phyloP scores from a whole-genome alignment of 495 filamentous ascomycete genomes.

The Lasiosphaeris hirsuta region DNA sequence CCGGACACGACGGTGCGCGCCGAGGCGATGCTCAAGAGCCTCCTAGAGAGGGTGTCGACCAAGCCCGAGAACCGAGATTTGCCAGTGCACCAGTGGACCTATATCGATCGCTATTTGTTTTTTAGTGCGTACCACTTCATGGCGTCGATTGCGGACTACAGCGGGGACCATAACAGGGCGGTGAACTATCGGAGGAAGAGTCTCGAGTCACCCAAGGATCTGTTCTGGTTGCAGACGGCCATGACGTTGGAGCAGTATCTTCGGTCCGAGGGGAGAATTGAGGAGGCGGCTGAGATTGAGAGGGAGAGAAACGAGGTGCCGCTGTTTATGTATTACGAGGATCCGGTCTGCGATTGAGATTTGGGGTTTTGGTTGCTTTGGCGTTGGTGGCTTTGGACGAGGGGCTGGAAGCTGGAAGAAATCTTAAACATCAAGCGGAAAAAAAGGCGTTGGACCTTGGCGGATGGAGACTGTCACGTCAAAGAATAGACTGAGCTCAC shows the following conservation, averaged over 20 bases:
- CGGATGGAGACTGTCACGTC: too few relatives aligned
- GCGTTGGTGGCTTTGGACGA: too few relatives aligned
- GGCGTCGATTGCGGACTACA: constrained; percentile 23
- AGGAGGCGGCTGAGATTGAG: constrained; percentile 22
- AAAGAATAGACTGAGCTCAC: too few relatives aligned
- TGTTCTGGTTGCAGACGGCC: constrained; percentile 32
- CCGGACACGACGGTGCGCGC: constrained; percentile 9
- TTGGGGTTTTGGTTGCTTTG: too few relatives aligned
- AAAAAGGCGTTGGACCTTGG: too few relatives aligned
- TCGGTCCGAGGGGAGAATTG: constrained; percentile 12
- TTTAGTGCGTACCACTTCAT: constrained; percentile 30
- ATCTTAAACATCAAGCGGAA: too few relatives aligned
- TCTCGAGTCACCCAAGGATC: constrained; percentile 21
- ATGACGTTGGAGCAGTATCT: constrained; percentile 21
- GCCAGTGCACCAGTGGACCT: constrained; percentile 10
- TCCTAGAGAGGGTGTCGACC: constrained; percentile 12
- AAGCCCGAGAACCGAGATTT: neutral
- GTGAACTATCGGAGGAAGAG: constrained; percentile 10
- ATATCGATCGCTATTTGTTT: constrained; percentile 27
- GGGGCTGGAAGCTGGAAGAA: too few relatives aligned
- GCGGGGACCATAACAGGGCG: constrained; percentile 13
- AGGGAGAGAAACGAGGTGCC: constrained; percentile 9
- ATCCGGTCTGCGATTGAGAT: neutral
- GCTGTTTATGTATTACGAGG: neutral
- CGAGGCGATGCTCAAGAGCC: constrained; percentile 9